A percentile compares a stretch with the other conserved stretches of the same genome.
Evolutionary conservation across 1,139 yeast genomes (phyloP).

Genomic region (Geotrichum restrictum): DNA sequence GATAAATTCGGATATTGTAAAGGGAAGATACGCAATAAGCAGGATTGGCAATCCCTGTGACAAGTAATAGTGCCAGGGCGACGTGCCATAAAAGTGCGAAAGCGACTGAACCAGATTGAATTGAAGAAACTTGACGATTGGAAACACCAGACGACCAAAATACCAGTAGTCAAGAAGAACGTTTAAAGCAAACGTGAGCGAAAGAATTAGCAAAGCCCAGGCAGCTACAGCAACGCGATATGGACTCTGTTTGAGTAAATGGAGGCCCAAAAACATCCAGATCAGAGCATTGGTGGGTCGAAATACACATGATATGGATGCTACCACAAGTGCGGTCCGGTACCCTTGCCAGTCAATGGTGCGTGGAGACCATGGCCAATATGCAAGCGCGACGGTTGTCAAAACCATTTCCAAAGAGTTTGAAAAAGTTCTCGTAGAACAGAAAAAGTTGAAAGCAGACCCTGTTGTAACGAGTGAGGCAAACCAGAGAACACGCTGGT

Average conservation of each 20-base stretch:
- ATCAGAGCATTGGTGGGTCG: slow-evolving; percentile 80
- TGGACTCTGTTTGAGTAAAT: slow-evolving; percentile 30
- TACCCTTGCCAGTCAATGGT: slow-evolving; percentile 21
- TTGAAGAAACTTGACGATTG: slow-evolving; percentile 63
- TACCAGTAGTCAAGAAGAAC: slow-evolving; percentile 54
- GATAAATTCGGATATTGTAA: slow-evolving; percentile 46
- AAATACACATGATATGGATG: slow-evolving; percentile 44
- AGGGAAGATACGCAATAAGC: slow-evolving; percentile 63
- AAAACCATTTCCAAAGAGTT: slow-evolving; percentile 75
- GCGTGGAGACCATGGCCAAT: slow-evolving; percentile 62
- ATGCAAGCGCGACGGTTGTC: slow-evolving; percentile 63
- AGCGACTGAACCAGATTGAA: slow-evolving; percentile 72
- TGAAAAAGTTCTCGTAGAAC: slow-evolving; percentile 77
- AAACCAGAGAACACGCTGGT: slow-evolving; percentile 42
- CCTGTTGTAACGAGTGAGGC: slow-evolving; percentile 53
- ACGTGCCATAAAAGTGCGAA: slow-evolving; percentile 78
- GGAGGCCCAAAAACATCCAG: slow-evolving; percentile 62
- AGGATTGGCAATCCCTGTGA: slow-evolving; percentile 78
- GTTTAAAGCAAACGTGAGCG: slow-evolving; percentile 40
- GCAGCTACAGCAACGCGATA: slow-evolving; percentile 24
- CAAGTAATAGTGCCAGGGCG: slow-evolving; percentile 83
- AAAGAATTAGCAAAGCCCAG: slow-evolving; percentile 31
- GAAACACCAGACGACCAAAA: slow-evolving; percentile 53
- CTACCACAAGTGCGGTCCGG: slow-evolving; percentile 28
- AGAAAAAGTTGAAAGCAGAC: slow-evolving; percentile 82